phyloP scores from a whole-genome alignment of 345 rosid genomes.

The Citrus glauca region DNA sequence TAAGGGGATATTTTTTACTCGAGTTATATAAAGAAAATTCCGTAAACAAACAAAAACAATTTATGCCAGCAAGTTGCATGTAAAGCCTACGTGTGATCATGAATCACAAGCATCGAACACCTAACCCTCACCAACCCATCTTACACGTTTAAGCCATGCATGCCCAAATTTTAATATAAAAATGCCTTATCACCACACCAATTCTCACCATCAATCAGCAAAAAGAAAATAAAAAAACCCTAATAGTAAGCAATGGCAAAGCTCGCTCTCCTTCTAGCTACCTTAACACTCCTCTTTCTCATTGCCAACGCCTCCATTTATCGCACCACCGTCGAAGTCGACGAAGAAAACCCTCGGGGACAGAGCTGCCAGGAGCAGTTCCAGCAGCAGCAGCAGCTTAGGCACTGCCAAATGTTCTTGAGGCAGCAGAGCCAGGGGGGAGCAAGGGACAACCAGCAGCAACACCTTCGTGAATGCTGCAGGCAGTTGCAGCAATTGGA shows the following conservation, averaged over 20 bases:
- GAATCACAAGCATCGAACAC: background rate
- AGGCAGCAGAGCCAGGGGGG: background rate
- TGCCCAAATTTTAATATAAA: constrained; percentile 12
- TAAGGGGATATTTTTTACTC: too few species aligned
- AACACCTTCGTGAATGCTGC: constrained; percentile 23
- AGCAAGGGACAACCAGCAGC: background rate
- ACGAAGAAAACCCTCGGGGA: constrained; percentile 1
- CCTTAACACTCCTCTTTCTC: constrained; percentile 23
- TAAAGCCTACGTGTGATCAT: background rate
- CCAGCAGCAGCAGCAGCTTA: constrained; percentile 22
- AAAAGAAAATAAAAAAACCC: too few species aligned
- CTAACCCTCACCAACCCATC: background rate
- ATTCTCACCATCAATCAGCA: background rate
- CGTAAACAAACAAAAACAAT: background rate
- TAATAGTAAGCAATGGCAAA: constrained; percentile 18
- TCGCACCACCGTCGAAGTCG: constrained; percentile 23
- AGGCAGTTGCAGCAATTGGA: constrained; percentile 20
- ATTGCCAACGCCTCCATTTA: constrained; percentile 29
- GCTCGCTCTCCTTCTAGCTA: constrained; percentile 16
- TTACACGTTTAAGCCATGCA: constrained; percentile 32
- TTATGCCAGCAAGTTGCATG: constrained; percentile 13
- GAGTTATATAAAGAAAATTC: too few species aligned
- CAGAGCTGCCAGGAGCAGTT: constrained; percentile 20
- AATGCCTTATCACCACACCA: background rate
- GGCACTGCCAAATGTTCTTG: background rate